Evolutionary conservation across 345 rosid genomes (phyloP).

Genomic region (Raphanus raphanistrum): DNA sequence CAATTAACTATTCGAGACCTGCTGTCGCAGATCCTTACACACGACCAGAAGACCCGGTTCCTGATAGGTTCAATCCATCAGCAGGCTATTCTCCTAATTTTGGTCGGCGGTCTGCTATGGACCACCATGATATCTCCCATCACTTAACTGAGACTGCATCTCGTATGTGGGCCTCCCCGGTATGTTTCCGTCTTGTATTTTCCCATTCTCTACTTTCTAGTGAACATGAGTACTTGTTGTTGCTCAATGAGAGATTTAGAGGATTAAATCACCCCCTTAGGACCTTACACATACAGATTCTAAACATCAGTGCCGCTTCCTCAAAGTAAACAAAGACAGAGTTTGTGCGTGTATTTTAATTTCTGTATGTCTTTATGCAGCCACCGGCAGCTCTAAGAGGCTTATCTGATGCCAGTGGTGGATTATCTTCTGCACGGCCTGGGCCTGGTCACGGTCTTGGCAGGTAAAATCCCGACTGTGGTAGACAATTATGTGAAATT

Average conservation of each 20-base stretch:
- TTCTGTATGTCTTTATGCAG: conserved; percentile 26
- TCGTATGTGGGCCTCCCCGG: conserved; percentile 65
- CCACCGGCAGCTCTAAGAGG: conserved; percentile 50
- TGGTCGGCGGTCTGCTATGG: conserved; percentile 42
- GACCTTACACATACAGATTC: neutral
- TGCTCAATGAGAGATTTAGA: neutral
- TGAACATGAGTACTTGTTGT: conserved; percentile 14
- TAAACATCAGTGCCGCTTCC: neutral
- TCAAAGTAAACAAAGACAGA: neutral
- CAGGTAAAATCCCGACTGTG: conserved; percentile 51
- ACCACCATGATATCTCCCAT: conserved; percentile 52
- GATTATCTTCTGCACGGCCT: conserved; percentile 54
- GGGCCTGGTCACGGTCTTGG: conserved; percentile 64
- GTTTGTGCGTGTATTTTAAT: neutral
- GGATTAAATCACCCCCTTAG: neutral
- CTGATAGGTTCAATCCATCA: conserved; percentile 37
- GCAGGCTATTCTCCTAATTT: conserved; percentile 44
- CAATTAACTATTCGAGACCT: conserved; percentile 26
- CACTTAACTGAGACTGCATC: conserved; percentile 53
- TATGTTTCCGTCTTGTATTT: conserved; percentile 36
- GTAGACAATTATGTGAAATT: neutral
- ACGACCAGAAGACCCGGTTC: conserved; percentile 29
- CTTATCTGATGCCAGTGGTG: conserved; percentile 50
- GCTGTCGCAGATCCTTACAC: conserved; percentile 28
- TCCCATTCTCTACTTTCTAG: conserved; percentile 6